Conservation (phyloP, 2,329 filamentous ascomycete species). For the Hypoxylon sp. region DNA sequence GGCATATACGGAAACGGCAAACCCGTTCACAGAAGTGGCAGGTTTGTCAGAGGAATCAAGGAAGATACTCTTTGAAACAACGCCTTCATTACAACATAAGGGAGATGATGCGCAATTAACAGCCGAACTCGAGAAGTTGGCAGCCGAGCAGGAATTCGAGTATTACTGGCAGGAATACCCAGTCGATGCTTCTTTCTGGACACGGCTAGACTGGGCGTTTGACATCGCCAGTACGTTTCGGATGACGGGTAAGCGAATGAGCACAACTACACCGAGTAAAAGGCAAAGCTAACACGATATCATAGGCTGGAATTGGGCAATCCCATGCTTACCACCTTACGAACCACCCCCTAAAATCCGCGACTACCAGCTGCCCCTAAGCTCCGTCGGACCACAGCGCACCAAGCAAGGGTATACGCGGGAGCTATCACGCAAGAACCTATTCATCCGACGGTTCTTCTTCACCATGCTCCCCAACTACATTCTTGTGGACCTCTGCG, state of each 20-base stretch:
- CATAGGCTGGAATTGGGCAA: conserved; percentile 71
- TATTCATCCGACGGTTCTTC: conserved; percentile 63
- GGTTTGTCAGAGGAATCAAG: conserved; percentile 10
- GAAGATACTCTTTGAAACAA: conserved; percentile 6
- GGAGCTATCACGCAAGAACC: conserved; percentile 59
- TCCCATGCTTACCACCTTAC: conserved; percentile 62
- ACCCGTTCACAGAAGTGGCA: not conserved
- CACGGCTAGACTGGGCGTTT: conserved; percentile 69
- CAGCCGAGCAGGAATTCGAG: conserved; percentile 56
- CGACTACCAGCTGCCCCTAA: conserved; percentile 57
- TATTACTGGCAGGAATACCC: conserved; percentile 76
- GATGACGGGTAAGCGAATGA: conserved; percentile 63
- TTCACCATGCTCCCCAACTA: conserved; percentile 69
- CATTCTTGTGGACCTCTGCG: conserved; percentile 78
- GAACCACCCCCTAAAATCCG: conserved; percentile 58
- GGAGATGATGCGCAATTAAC: conserved; percentile 9
- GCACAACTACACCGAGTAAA: not conserved
- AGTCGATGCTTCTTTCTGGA: conserved; percentile 61
- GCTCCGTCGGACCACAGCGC: conserved; percentile 57
- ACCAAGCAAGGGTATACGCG: conserved; percentile 65
- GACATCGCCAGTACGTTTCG: conserved; percentile 71
- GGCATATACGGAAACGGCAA: not conserved
- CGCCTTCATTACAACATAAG: conserved; percentile 19
- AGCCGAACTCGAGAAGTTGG: conserved; percentile 35
- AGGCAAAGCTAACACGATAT: not conserved